phyloP scores from a whole-genome alignment of 1,284 basidiomycete genomes.

The Phlebopus sp. region DNA sequence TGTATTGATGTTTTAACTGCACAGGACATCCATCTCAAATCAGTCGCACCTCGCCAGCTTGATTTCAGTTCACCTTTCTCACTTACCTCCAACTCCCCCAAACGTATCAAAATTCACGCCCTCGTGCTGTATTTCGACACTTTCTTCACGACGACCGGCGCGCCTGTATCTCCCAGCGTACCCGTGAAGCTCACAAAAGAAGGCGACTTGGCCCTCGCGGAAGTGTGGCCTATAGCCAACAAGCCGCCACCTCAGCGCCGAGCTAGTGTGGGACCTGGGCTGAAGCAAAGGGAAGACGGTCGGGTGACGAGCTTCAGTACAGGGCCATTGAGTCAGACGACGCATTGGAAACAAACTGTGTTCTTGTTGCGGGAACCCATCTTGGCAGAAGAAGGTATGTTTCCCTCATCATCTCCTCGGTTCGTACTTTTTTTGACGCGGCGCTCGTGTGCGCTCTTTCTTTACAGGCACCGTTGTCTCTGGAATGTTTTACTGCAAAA shows the following conservation, averaged over 20 bases:
- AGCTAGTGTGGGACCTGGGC: slow-evolving; percentile 35
- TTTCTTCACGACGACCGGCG: slow-evolving; percentile 74
- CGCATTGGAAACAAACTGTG: slow-evolving; percentile 98
- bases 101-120: slow-evolving; percentile 68
- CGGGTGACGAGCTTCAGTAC: slow-evolving; percentile 86
- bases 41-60: slow-evolving; percentile 66
- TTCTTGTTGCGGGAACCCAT: slow-evolving; percentile 87
- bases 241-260: slow-evolving; percentile 53
- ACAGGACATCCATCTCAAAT: slow-evolving; percentile 71
- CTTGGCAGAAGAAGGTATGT: slow-evolving; percentile 53
- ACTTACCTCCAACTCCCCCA: slow-evolving; percentile 57
- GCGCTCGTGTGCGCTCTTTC: too few species aligned
- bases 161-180: slow-evolving; percentile 49
- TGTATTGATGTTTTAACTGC: background rate
- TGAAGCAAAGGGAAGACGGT: slow-evolving; percentile 43
- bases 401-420: slow-evolving; percentile 2
- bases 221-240: slow-evolving; percentile 72
- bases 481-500: slow-evolving; percentile 82
- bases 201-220: slow-evolving; percentile 62
- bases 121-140: slow-evolving; percentile 95
- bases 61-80: slow-evolving; percentile 78
- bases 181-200: slow-evolving; percentile 54
- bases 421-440: background rate
- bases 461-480: slow-evolving; percentile 67
- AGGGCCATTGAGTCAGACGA: slow-evolving; percentile 80